Base-by-base conservation (phyloP, 2,329 filamentous ascomycete genomes). In the Beauveria varroae region DNA sequence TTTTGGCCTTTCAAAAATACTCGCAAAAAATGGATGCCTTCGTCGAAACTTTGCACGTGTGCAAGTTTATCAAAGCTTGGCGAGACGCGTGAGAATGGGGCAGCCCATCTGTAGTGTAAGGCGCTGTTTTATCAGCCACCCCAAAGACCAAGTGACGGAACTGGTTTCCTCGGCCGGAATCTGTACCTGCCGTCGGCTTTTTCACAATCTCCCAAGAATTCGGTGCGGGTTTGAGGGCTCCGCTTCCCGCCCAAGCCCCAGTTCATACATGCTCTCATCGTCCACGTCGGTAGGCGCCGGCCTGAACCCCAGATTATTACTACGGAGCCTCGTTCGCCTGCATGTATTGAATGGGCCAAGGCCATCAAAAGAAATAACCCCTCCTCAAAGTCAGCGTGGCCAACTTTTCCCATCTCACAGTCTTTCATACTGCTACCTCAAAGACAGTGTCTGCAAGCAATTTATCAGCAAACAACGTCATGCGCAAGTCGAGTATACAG, bases 401-500 rank as follows among this genome's bases (percentile, higher is more conserved):
- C 12, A 16, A 8, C 22, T 26, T 47, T 37, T 26, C 20, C n/a
- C n/a, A 24, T 57, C 28, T 49, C 43, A 40, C 26, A 34, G 53
- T 28, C 24, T 22, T 28, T 16, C 9, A 20, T 55, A 22, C 37
- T 28, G 47, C 51, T 26, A n/a, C 34, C 9, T 26, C 22, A 24
- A 28, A 22, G 28, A 41, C 14, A 41, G n/a, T 37, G 28, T 24
- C 20, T 28, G 22, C 52, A 9, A 56, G 5, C 18, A 20, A 22
- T 44, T 56, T 18, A 30, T 46, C 53, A 1, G 18, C 26, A 4
- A 12, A 12, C 7, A 52, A 51, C 51, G 60, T 34, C 43, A 68
- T 68, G 65, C 64, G 63, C 41, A 61, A 64, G 22, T 41, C 54
- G 10, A 49, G 61, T 37, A 57, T 64, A 30, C 62, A 64, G 9